A percentile compares a stretch with the other conserved stretches of the same genome.
These are phyloP conservation scores for Paraconiothyrium brasiliense DNA, from an alignment of 2,329 filamentous ascomycete species.

Conservation along the genomic window DNA sequence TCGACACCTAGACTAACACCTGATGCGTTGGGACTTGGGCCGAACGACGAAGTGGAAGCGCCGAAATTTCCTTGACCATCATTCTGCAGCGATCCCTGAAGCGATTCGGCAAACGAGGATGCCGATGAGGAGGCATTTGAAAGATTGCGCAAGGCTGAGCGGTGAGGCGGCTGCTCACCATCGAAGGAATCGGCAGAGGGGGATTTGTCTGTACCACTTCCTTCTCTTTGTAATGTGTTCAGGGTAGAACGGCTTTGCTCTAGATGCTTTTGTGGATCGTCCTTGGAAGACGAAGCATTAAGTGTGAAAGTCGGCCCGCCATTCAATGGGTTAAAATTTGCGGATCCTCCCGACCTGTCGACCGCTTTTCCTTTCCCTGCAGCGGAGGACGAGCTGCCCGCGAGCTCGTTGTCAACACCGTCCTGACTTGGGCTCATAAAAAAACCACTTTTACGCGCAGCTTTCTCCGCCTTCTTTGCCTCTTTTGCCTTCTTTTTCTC, in stretches of 20 bases:
- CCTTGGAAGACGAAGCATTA: constrained; percentile 46
- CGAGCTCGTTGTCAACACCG: constrained; percentile 33
- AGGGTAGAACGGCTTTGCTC: constrained; percentile 54
- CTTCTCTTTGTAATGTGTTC: constrained; percentile 43
- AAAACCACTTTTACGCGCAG: constrained; percentile 70
- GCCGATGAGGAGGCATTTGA: constrained; percentile 86
- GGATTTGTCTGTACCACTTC: constrained; percentile 50
- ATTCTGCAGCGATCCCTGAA: constrained; percentile 48
- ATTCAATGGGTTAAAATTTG: constrained; percentile 52
- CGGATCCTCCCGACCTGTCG: constrained; percentile 50
- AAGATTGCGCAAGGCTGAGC: constrained; percentile 80
- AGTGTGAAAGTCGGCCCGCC: constrained; percentile 54
- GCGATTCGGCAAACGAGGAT: constrained; percentile 78
- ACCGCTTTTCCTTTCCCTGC: constrained; percentile 60
- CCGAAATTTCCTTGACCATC: constrained; percentile 40
- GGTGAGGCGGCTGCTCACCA: constrained; percentile 55
- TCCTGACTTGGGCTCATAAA: constrained; percentile 66
- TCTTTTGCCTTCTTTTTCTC: constrained; percentile 77
- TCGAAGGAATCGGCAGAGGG: constrained; percentile 52
- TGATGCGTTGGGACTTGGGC: constrained; percentile 63
- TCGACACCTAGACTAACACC: constrained; percentile 54
- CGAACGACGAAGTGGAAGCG: constrained; percentile 56
- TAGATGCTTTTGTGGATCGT: constrained; percentile 57
- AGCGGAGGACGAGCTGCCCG: constrained; percentile 37
- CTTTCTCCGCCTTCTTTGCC: constrained; percentile 73